phyloP scores from a whole-genome alignment of 2,329 filamentous ascomycete genomes.

The Colletotrichum spaethianum region DNA sequence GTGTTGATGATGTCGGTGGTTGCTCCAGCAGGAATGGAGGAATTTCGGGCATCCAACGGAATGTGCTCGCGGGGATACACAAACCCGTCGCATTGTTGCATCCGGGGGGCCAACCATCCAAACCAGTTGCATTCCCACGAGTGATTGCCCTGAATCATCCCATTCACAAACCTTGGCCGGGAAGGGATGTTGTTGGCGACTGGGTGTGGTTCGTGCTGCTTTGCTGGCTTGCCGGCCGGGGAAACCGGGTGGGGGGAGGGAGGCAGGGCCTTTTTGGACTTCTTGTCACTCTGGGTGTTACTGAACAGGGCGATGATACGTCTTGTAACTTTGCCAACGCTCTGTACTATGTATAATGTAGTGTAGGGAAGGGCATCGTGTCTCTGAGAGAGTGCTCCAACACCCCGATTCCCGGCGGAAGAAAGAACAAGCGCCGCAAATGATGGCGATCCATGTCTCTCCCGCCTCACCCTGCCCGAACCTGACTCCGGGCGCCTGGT shows the following conservation, averaged over 20 bases:
- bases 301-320: slow-evolving; percentile 27
- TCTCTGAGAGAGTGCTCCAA: background rate
- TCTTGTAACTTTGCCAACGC: slow-evolving; percentile 13
- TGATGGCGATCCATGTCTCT: slow-evolving; percentile 29
- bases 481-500: slow-evolving; percentile 35
- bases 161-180: slow-evolving; percentile 14
- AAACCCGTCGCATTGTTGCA: slow-evolving; percentile 31
- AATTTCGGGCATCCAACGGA: slow-evolving; percentile 36
- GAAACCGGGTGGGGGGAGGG: background rate
- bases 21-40: slow-evolving; percentile 31
- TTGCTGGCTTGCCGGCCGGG: slow-evolving; percentile 1
- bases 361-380: background rate
- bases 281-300: slow-evolving; percentile 18
- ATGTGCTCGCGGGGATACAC: slow-evolving; percentile 4
- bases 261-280: background rate
- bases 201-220: background rate
- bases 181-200: background rate
- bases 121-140: slow-evolving; percentile 31
- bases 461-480: slow-evolving; percentile 30
- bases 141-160: slow-evolving; percentile 36
- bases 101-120: slow-evolving; percentile 33
- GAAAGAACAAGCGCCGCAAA: slow-evolving; percentile 32
- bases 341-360: slow-evolving; percentile 11
- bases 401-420: background rate
- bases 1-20: slow-evolving; percentile 31